A percentile compares a stretch with the other conserved stretches of the same genome.
phyloP scores from a whole-genome alignment of 1,284 basidiomycete species.

The Moniliella sp. region DNA sequence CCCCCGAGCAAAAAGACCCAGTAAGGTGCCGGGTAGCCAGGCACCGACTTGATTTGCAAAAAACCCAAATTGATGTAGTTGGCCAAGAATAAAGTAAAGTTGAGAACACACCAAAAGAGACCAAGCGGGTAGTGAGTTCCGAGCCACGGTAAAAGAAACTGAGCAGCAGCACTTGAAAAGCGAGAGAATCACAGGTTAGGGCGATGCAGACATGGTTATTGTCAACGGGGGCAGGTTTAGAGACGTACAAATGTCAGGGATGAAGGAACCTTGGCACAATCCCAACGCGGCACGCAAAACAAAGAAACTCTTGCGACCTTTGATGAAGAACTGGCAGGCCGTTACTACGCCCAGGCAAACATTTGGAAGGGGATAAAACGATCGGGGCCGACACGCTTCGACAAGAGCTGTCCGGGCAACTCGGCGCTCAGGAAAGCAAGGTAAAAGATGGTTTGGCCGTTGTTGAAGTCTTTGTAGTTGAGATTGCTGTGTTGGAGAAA shows the following conservation, averaged over 20 bases:
- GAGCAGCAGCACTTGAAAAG: slow-evolving; percentile 29
- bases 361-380: slow-evolving; percentile 49
- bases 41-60: slow-evolving; percentile 43
- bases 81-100: slow-evolving; percentile 41
- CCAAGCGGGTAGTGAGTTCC: slow-evolving; percentile 44
- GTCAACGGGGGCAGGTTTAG: too few species aligned
- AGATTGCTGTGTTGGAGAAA: slow-evolving; percentile 44
- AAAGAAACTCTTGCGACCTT: slow-evolving; percentile 3
- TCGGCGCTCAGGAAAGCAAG: slow-evolving; percentile 34
- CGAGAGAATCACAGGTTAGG: too few species aligned
- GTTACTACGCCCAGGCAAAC: slow-evolving; percentile 38
- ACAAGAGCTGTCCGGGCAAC: slow-evolving; percentile 49
- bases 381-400: slow-evolving; percentile 50
- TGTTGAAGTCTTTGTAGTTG: slow-evolving; percentile 45
- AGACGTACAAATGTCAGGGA: too few species aligned
- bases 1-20: slow-evolving; percentile 1
- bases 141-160: slow-evolving; percentile 25
- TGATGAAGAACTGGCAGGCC: slow-evolving; percentile 38
- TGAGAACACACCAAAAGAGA: slow-evolving; percentile 48
- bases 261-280: too few species aligned
- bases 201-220: too few species aligned
- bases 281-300: slow-evolving; percentile 4
- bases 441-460: slow-evolving; percentile 45
- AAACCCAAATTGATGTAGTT: slow-evolving; percentile 48
- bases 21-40: slow-evolving; percentile 39